Evolutionary conservation across 345 rosid genomes (phyloP).

Genomic region (Diplotaxis tenuifolia): DNA sequence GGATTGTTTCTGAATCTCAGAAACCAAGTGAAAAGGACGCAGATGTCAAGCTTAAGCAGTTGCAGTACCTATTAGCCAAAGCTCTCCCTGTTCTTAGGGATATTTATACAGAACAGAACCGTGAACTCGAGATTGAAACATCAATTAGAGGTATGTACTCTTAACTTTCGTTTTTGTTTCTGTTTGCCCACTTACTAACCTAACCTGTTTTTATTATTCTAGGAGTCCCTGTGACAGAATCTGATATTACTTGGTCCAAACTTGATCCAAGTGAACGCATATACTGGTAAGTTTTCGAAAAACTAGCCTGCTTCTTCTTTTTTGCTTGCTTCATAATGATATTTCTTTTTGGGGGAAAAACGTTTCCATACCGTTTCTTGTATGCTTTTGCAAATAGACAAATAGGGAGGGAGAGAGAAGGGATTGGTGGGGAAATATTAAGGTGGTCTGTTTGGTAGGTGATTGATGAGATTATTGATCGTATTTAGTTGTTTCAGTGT

Average conservation of each 20-base stretch:
- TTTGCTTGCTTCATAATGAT: background rate
- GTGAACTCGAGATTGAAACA: conserved; percentile 39
- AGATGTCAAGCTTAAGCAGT: conserved; percentile 30
- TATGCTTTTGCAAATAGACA: conserved; percentile 7
- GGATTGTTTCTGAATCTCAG: conserved; percentile 3
- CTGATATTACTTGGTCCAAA: conserved; percentile 17
- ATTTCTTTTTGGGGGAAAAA: background rate
- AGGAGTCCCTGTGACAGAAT: conserved; percentile 27
- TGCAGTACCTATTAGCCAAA: conserved; percentile 39
- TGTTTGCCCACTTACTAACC: background rate
- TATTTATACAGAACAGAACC: conserved; percentile 29
- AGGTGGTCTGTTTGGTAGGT: background rate
- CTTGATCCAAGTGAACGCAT: conserved; percentile 34
- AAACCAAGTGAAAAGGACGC: background rate
- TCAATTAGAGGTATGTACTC: conserved; percentile 23
- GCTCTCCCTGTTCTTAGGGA: conserved; percentile 36
- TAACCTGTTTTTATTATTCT: background rate
- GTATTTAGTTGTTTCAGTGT: background rate
- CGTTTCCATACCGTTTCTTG: too few relatives aligned
- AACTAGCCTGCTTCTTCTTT: background rate
- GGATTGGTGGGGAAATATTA: background rate
- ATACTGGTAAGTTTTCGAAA: conserved; percentile 25
- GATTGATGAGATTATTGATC: conserved; percentile 17
- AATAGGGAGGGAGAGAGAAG: conserved; percentile 1
- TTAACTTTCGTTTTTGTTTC: background rate